Percentiles rank a stretch among this genome's conserved stretches.
Evolutionary conservation across 495 filamentous ascomycete genomes (phyloP).

Genomic region (Platismatia glauca): DNA sequence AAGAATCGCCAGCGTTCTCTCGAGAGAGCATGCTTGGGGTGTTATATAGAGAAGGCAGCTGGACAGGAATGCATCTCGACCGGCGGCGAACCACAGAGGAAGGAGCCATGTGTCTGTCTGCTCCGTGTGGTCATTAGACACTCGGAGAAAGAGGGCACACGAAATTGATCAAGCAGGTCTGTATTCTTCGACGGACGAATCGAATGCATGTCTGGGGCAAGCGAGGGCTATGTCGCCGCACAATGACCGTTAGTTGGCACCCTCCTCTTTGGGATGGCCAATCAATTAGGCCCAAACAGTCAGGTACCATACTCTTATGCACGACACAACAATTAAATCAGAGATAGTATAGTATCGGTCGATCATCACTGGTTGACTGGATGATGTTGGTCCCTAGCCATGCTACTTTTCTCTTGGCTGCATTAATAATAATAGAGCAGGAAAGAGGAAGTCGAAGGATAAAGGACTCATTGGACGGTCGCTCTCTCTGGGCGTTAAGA

Average conservation of each 20-base stretch:
- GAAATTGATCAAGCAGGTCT: constrained; percentile 1
- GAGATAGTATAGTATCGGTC: not conserved
- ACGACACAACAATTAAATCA: not conserved
- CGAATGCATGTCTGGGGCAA: not conserved
- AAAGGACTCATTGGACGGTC: not conserved
- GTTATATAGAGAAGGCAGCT: constrained; percentile 12
- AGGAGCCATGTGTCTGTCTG: constrained; percentile 5
- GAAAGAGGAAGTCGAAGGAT: not conserved
- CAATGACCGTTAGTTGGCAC: constrained; percentile 3
- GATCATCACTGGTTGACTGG: no score
- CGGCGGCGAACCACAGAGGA: not conserved
- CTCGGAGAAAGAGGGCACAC: not conserved
- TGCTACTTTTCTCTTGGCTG: not conserved
- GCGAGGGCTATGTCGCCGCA: not conserved
- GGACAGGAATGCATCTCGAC: constrained; percentile 3
- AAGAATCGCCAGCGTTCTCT: not conserved
- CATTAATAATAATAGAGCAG: not conserved
- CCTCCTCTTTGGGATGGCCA: constrained; percentile 5
- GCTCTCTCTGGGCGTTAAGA: not conserved
- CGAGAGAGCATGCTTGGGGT: not conserved
- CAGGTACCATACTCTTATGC: constrained; percentile 6
- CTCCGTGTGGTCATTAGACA: not conserved
- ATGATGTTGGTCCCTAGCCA: not conserved
- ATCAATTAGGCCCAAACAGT: constrained; percentile 1
- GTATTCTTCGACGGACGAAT: not conserved